Percentiles rank a stretch among this genome's conserved stretches.
Evolutionary conservation across 2,329 filamentous ascomycete genomes (phyloP).

Genomic region (Allantophomopsis cytisporea): DNA sequence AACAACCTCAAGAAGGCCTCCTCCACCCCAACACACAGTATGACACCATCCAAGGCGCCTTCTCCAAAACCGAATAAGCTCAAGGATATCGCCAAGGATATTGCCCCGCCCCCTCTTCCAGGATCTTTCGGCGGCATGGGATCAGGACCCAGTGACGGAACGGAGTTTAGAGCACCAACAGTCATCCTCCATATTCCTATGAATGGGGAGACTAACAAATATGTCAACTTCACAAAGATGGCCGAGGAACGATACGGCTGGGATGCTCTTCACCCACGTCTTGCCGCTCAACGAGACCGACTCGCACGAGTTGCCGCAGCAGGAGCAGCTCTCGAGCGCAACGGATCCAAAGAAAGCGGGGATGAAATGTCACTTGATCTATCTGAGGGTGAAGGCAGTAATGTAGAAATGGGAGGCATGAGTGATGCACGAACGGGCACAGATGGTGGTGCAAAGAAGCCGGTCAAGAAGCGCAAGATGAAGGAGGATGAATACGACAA

Average conservation of each 20-base stretch:
- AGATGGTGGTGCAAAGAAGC: constrained; percentile 46
- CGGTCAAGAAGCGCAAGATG: constrained; percentile 61
- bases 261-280: constrained; percentile 80
- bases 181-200: constrained; percentile 79
- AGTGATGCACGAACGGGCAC: constrained; percentile 43
- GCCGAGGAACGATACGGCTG: constrained; percentile 92
- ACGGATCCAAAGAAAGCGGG: constrained; percentile 53
- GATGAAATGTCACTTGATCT: constrained; percentile 78
- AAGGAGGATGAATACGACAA: constrained; percentile 76
- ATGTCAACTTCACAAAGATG: constrained; percentile 88
- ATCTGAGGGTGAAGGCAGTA: constrained; percentile 66
- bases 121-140: constrained; percentile 45
- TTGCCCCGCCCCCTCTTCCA: constrained; percentile 37
- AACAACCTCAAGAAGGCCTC: constrained; percentile 18
- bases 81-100: constrained; percentile 28
- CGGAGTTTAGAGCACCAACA: constrained; percentile 50
- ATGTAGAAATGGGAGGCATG: constrained; percentile 73
- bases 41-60: constrained; percentile 33
- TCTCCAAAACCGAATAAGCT: constrained; percentile 37
- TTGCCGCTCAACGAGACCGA: constrained; percentile 78
- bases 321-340: constrained; percentile 71
- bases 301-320: constrained; percentile 81
- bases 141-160: constrained; percentile 31
- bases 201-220: constrained; percentile 71
- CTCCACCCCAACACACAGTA: constrained; percentile 28